These are phyloP conservation scores for Trametes gibbosa DNA, from an alignment of 768 basidiomycete genomes.

Conservation along the genomic window DNA sequence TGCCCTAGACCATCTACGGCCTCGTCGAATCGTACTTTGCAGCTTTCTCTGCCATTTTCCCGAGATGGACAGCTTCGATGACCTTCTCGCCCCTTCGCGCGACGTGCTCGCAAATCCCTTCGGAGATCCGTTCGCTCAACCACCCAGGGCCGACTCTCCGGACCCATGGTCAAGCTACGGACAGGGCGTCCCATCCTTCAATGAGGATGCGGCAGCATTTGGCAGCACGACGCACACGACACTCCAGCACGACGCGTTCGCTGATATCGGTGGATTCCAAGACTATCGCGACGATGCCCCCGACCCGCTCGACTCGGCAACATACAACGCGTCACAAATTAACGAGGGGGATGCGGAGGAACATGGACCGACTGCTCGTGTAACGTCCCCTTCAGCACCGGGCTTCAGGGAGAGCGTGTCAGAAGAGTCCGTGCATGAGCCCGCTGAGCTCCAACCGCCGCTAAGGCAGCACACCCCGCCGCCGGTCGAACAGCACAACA, in stretches of 20 bases:
- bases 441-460: neutral
- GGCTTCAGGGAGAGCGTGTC: constrained; percentile 28
- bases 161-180: constrained; percentile 76
- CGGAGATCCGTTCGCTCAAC: constrained; percentile 65
- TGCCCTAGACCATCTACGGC: neutral
- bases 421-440: constrained; percentile 15
- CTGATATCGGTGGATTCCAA: constrained; percentile 16
- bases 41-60: neutral
- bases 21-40: too few relatives aligned
- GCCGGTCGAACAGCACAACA: neutral
- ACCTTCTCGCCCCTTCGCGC: constrained; percentile 58
- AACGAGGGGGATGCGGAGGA: constrained; percentile 14
- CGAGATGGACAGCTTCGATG: constrained; percentile 75
- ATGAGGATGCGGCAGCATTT: constrained; percentile 21
- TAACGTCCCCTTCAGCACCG: constrained; percentile 4
- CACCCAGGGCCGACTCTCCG: constrained; percentile 54
- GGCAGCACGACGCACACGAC: constrained; percentile 22
- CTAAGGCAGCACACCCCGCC: constrained; percentile 16
- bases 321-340: constrained; percentile 33
- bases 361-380: constrained; percentile 4
- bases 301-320: constrained; percentile 43
- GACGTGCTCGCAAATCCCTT: constrained; percentile 74
- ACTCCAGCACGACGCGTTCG: constrained; percentile 19
- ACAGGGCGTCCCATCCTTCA: constrained; percentile 24
- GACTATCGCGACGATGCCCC: constrained; percentile 14